Base-by-base conservation (phyloP, 805 yeast genomes). In the Suhomyces tanzawaensis region DNA sequence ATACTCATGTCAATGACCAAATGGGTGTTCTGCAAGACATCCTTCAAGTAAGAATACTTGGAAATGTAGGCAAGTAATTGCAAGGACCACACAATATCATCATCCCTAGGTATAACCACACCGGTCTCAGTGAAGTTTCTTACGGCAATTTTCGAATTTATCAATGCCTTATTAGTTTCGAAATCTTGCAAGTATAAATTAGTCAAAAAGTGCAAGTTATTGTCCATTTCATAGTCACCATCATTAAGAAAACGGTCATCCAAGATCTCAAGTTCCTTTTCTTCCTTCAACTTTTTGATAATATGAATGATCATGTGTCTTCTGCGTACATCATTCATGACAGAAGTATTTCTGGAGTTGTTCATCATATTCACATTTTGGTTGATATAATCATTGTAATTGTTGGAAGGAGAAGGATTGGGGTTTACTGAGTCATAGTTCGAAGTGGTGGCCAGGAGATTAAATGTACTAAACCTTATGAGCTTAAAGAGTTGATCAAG, bases 21-120 rank as follows among this genome's bases (percentile, higher is more conserved):
- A 58, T 85, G 84, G 3, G 95, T 81, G 36, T 75, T 76, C 48
- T 89, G 95, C 41, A 91, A 66, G 33, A 72, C 72, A 26, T 79
- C 82, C 52, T 90, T 85, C 58, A 90, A 66, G 44, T 79, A 75
- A 0, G 96, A 82, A 53, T 93, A 91, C 60, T 91, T 91, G 4
- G 97, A 89, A 29, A 90, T 86, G 60, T 89, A 91, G 11, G 98
- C 98, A 35, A 93, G 62, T 15, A 93, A 71, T 60, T 91, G 98
- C 37, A 91, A 68, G 3, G 95, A 84, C 96, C 96, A 89, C 25
- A 88, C 81, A 13, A 91, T 86, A 55, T 91, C 99, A 57, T 91
- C 97, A 46, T 86, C 95, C 40, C 87, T 76, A 1, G 97, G 97
- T 4, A 89, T 75, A n/a, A 90, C 72, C 16, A 81, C 79, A 1